Evolutionary conservation across 148 eudicot species (phyloP), one percentile per base, ranked within the genome.

Genomic region (Silene uniflora): DNA sequence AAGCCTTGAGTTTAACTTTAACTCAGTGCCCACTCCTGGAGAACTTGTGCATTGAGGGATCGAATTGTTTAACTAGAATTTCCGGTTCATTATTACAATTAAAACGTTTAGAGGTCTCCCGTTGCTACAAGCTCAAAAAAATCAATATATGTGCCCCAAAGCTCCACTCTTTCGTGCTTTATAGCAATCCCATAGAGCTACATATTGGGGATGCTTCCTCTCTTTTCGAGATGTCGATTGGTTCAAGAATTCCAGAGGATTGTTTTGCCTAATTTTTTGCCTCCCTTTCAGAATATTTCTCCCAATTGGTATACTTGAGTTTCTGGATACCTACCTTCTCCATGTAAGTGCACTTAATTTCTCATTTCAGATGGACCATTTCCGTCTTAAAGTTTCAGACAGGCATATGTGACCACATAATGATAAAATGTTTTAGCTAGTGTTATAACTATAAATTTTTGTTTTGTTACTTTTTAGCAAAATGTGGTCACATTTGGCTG

Each of bases 221-320:
- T 54, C 75, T 73, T 18, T 3, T 3, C 6, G 62, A 58, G 23
- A 22, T 73, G 46, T 27, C 49, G 3, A n/a, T 73, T 56, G 75
- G 75, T 12, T 6, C 5, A 49, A 10, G 7, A 5, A 17, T 9
- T 29, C 6, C 7, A 7, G 10, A 1, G 0, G 0, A 19, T 60
- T 18, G 16, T 11, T 16, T 73, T 27, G 65, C 17, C 47, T 72
- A 58, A 32, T 66, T 19, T 4, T 32, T 59, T 73, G 49, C 5
- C 52, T 73, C 66, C 24, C 66, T 73, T 73, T 56, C 52, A 35
- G 1, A 32, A 18, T 73, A 73, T 59, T 59, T 55, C 42, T 60
- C 75, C 24, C 75, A 73, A 29, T 73, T 73, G 75, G 75, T 56
- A 39, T 59, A 7, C 35, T 54, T 73, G 19, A 6, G 24, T 59